phyloP scores from a whole-genome alignment of 768 basidiomycete genomes.

The Rhizopogon vesiculosus region DNA sequence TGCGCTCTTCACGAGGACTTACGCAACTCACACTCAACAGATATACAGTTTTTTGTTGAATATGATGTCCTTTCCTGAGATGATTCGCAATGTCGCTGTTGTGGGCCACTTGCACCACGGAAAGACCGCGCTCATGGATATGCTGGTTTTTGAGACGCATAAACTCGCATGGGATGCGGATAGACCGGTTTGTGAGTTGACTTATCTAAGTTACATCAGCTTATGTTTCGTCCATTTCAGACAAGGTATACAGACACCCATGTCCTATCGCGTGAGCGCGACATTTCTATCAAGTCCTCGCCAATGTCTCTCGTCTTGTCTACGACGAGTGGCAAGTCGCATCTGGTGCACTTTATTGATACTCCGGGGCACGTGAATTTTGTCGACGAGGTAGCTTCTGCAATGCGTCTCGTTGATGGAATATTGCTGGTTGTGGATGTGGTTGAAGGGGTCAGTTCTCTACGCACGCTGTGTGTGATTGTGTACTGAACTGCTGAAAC shows the following conservation, averaged over 20 bases:
- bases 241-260: conserved; percentile 96
- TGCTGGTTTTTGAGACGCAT: conserved; percentile 96
- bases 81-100: conserved; percentile 94
- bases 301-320: conserved; percentile 92
- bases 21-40: conserved; percentile 4
- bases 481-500: conserved; percentile 10
- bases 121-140: conserved; percentile 95
- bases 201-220: conserved; percentile 8
- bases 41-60: conserved; percentile 78
- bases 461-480: not conserved
- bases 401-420: conserved; percentile 86
- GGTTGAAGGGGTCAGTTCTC: conserved; percentile 78
- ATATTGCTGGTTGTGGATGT: conserved; percentile 93
- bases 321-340: conserved; percentile 86
- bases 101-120: conserved; percentile 98
- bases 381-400: conserved; percentile 92
- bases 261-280: conserved; percentile 78
- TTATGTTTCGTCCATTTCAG: conserved; percentile 37
- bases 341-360: conserved; percentile 90
- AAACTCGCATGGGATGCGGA: conserved; percentile 93
- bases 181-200: conserved; percentile 56
- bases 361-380: conserved; percentile 99
- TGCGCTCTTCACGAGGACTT: conserved; percentile 32
- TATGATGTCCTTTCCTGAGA: conserved; percentile 87
- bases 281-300: conserved; percentile 93